These are phyloP conservation scores for Apophysomyces elegans DNA, from an alignment of 371 early-diverging fungal genomes.

Conservation along the genomic window DNA sequence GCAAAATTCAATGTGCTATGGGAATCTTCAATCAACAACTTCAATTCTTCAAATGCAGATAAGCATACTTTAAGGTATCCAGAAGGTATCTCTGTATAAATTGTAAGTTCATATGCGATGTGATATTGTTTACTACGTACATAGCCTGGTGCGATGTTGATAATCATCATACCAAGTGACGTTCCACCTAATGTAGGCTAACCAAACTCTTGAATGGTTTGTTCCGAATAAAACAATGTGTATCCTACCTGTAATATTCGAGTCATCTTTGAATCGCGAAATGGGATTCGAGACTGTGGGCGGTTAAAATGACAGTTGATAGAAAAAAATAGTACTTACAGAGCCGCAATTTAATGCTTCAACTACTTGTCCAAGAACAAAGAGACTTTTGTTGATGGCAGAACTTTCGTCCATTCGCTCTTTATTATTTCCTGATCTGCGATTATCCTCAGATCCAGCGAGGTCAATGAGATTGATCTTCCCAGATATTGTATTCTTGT, in stretches of 20 bases:
- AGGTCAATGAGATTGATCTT: constrained; percentile 73
- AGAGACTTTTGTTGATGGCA: constrained; percentile 77
- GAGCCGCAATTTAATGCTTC: constrained; percentile 66
- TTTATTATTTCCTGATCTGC: constrained; percentile 68
- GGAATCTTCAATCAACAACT: background rate
- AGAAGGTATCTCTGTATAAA: constrained; percentile 20
- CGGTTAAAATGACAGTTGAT: background rate
- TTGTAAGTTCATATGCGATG: constrained; percentile 8
- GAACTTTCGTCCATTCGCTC: constrained; percentile 70
- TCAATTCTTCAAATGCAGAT: background rate
- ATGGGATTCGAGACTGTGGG: constrained; percentile 60
- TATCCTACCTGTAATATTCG: constrained; percentile 62
- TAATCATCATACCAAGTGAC: constrained; percentile 66
- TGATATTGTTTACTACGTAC: constrained; percentile 24
- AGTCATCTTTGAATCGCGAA: constrained; percentile 81
- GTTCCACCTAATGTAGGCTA: constrained; percentile 69
- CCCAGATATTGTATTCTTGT: constrained; percentile 31
- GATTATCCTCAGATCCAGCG: constrained; percentile 82
- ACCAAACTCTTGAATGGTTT: background rate
- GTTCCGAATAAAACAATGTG: background rate
- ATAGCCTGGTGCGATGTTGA: constrained; percentile 63
- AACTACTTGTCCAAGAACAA: constrained; percentile 76
- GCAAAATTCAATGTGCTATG: constrained; percentile 74
- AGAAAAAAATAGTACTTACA: constrained; percentile 21
- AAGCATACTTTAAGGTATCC: constrained; percentile 55